Percentiles rank a stretch among this genome's conserved stretches.
Conservation (phyloP, 2,329 filamentous ascomycete species). For the Beauveria asiatica region DNA sequence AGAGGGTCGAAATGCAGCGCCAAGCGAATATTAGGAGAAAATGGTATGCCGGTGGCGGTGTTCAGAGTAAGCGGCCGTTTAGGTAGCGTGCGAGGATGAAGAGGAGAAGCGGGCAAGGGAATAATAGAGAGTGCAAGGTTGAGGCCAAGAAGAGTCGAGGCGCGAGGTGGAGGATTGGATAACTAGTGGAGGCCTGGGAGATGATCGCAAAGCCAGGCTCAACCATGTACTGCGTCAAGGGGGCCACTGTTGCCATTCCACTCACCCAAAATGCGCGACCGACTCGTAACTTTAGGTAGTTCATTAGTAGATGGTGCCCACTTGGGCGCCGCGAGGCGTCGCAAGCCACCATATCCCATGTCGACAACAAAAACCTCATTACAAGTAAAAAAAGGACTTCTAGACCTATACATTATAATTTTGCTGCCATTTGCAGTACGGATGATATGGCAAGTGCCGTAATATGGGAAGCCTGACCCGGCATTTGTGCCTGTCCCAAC, state of each 20-base stretch:
- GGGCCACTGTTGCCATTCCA: not conserved
- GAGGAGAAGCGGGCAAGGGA: not conserved
- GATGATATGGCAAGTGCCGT: too few relatives aligned
- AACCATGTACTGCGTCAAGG: not conserved
- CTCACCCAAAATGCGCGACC: not conserved
- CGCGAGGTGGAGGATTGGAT: constrained; percentile 3
- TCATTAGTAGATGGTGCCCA: not conserved
- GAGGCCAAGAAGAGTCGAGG: constrained; percentile 6
- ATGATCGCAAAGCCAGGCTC: constrained; percentile 3
- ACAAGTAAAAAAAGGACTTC: not conserved
- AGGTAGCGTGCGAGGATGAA: not conserved
- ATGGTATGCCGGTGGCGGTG: not conserved
- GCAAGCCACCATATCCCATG: not conserved
- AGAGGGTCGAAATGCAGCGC: not conserved
- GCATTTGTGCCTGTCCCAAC: not conserved
- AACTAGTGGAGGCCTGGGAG: not conserved
- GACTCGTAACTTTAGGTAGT: not conserved
- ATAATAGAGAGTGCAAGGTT: not conserved
- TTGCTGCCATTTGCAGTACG: too few relatives aligned
- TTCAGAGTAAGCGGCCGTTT: not conserved
- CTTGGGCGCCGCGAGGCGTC: not conserved
- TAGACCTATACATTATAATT: not conserved
- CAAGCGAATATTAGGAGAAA: not conserved
- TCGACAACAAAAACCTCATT: not conserved
- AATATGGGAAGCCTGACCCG: too few relatives aligned